Percentiles rank a stretch among this genome's conserved stretches.
Conservation (phyloP, 202 grass and related monocot species). For the Saccharum hybrid region DNA sequence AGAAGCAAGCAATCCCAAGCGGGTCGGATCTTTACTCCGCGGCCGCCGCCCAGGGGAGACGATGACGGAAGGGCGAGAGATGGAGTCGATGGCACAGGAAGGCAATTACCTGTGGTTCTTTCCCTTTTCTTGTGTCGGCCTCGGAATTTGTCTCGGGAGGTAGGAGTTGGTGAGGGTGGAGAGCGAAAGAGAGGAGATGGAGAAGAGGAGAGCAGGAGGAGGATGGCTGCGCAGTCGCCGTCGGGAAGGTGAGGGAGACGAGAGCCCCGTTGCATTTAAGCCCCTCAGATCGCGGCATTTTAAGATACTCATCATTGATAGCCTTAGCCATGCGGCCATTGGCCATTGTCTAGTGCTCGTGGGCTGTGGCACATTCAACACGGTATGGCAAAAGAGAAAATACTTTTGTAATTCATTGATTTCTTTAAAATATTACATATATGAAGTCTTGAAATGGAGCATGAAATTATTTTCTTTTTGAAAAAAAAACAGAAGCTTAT, state of each 20-base stretch:
- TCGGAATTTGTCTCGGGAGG: slow-evolving; percentile 33
- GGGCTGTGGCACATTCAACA: slow-evolving; percentile 22
- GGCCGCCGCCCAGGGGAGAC: not conserved
- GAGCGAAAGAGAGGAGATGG: slow-evolving; percentile 20
- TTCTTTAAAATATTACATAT: not conserved
- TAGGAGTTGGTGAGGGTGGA: slow-evolving; percentile 54
- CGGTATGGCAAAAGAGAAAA: slow-evolving; percentile 19
- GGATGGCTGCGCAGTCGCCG: slow-evolving; percentile 60
- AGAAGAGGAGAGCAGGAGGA: slow-evolving; percentile 20
- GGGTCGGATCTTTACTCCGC: slow-evolving; percentile 23
- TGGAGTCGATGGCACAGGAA: not conserved
- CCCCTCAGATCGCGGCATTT: slow-evolving; percentile 51
- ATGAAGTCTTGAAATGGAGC: not conserved
- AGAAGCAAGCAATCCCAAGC: slow-evolving; percentile 22
- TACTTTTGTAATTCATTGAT: not conserved
- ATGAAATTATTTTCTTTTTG: not conserved
- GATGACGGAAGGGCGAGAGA: not conserved
- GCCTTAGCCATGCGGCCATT: not conserved
- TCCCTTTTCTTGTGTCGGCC: slow-evolving; percentile 17
- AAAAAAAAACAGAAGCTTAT: not conserved
- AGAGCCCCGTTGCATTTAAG: slow-evolving; percentile 51
- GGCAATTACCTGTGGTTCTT: slow-evolving; percentile 7
- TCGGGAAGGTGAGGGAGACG: slow-evolving; percentile 55
- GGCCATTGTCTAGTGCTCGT: not conserved
- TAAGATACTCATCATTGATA: slow-evolving; percentile 37